Evolutionary conservation across 2,329 filamentous ascomycete species (phyloP).

Genomic region (Lasiodiplodia hormozganensis): DNA sequence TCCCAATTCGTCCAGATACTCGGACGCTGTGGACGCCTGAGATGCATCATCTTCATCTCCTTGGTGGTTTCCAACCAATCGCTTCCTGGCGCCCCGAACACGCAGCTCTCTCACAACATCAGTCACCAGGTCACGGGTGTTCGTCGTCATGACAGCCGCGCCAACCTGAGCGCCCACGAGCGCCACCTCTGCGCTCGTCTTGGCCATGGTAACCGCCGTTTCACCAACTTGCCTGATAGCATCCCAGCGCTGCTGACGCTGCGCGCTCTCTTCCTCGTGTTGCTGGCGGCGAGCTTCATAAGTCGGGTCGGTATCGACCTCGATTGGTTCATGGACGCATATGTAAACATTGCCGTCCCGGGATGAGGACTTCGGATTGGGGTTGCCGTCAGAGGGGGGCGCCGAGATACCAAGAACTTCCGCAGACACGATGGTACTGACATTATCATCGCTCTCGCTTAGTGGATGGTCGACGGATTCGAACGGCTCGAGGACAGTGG

Average conservation of each 20-base stretch:
- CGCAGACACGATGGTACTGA: background rate
- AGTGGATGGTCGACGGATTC: background rate
- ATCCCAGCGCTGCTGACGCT: background rate
- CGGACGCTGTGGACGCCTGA: background rate
- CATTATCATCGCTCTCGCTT: background rate
- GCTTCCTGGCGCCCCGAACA: background rate
- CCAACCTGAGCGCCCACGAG: background rate
- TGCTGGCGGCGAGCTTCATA: background rate
- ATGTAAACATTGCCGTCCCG: background rate
- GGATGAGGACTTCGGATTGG: background rate
- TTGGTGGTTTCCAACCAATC: background rate
- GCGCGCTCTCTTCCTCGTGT: background rate
- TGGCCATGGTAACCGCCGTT: background rate
- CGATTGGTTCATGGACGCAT: background rate
- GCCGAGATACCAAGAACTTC: background rate
- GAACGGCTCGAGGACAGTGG: slow-evolving; percentile 1
- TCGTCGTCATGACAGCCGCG: background rate
- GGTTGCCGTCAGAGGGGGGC: background rate
- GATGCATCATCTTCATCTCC: background rate
- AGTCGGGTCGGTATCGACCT: background rate
- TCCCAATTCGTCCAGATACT: background rate
- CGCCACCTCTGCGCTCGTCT: background rate
- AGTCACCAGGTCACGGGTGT: background rate
- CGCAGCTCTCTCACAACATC: background rate
- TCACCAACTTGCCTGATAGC: background rate